A percentile compares a stretch with the other conserved stretches of the same genome.
Evolutionary conservation across 495 filamentous ascomycete species (phyloP).

Genomic region (Daldinia vernicosa): DNA sequence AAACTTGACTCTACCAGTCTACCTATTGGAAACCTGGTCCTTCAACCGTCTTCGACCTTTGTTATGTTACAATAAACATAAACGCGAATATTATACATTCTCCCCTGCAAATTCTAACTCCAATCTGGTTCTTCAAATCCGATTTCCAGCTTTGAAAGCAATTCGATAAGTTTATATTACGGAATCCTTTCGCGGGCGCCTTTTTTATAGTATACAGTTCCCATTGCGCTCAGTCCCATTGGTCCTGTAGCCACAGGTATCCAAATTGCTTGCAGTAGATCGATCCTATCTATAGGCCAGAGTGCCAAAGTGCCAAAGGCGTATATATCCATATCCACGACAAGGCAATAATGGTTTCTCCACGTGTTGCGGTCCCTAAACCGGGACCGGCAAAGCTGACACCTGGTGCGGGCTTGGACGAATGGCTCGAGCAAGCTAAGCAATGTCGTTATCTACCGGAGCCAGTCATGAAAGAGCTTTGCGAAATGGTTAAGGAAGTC

Average conservation of each 20-base stretch:
- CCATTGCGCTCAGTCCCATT: not conserved
- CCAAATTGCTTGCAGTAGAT: not conserved
- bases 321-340: not conserved
- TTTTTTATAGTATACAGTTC: not conserved
- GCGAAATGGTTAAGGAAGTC: slow-evolving; percentile 97
- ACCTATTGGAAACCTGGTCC: not conserved
- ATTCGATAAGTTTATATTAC: not conserved
- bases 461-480: slow-evolving; percentile 95
- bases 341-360: slow-evolving; percentile 39
- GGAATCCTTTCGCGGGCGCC: not conserved
- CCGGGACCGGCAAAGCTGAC: slow-evolving; percentile 88
- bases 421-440: slow-evolving; percentile 95
- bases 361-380: slow-evolving; percentile 68
- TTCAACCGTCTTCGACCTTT: not conserved
- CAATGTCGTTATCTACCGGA: slow-evolving; percentile 97
- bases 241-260: not conserved
- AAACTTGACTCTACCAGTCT: not conserved
- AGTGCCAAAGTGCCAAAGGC: not conserved
- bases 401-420: slow-evolving; percentile 84
- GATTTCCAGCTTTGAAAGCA: not conserved
- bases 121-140: not conserved
- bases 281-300: slow-evolving; percentile 3
- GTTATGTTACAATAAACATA: no score
- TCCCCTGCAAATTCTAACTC: not conserved
- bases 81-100: not conserved